phyloP scores from a whole-genome alignment of 495 filamentous ascomycete genomes.

The Aspergillus nanangensis region DNA sequence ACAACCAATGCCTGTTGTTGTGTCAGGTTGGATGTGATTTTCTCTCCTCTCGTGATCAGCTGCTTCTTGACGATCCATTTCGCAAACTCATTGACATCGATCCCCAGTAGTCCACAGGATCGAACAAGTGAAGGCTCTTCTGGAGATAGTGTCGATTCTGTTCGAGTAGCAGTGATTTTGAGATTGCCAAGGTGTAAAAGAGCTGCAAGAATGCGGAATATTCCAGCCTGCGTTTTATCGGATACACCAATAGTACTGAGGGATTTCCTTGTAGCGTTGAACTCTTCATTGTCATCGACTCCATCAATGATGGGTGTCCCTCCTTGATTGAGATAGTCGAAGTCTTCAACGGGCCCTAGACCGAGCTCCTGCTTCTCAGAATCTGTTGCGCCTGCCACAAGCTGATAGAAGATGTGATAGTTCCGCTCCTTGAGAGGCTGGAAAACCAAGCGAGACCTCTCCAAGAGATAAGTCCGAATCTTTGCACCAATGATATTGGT shows the following conservation, averaged over 20 bases:
- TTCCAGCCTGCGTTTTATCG: conserved; percentile 67
- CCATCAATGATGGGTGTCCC: conserved; percentile 87
- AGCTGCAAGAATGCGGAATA: conserved; percentile 89
- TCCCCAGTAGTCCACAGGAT: conserved; percentile 84
- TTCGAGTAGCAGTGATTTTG: conserved; percentile 86
- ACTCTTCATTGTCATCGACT: conserved; percentile 94
- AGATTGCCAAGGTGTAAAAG: conserved; percentile 94
- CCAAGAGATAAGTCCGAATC: conserved; percentile 92
- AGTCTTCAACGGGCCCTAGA: conserved; percentile 79
- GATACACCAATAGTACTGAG: conserved; percentile 84
- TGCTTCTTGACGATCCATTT: conserved; percentile 99
- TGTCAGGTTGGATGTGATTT: conserved; percentile 93
- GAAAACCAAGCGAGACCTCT: conserved; percentile 96
- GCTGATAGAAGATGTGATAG: conserved; percentile 99
- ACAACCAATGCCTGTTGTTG: conserved; percentile 94
- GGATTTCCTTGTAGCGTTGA: conserved; percentile 79
- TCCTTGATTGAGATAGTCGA: conserved; percentile 94
- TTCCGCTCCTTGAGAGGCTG: conserved; percentile 97
- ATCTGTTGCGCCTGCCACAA: conserved; percentile 90
- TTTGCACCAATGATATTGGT: conserved; percentile 97
- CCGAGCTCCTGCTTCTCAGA: conserved; percentile 72
- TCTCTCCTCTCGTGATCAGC: conserved; percentile 92
- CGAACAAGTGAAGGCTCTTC: conserved; percentile 76
- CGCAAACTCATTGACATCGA: conserved; percentile 81
- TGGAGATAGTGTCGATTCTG: conserved; percentile 76